A percentile compares a stretch with the other conserved stretches of the same genome.
Conservation (phyloP, 2,329 filamentous ascomycete species). For the Hymenoscyphus salicellus region DNA sequence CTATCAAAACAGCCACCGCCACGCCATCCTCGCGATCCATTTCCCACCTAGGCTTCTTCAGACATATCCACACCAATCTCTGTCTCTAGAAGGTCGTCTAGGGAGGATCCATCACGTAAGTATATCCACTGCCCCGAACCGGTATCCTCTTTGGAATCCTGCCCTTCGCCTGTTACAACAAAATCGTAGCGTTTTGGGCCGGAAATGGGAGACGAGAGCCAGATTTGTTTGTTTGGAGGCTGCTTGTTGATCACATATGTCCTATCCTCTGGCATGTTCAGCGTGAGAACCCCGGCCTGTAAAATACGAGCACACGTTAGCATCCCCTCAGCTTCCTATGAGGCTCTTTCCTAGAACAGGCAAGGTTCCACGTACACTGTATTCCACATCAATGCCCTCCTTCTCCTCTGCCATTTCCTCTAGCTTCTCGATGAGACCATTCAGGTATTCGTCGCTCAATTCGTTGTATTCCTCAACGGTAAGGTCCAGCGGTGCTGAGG, state of each 20-base stretch:
- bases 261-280: conserved; percentile 66
- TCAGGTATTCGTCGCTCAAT: conserved; percentile 72
- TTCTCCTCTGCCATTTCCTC: conserved; percentile 72
- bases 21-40: conserved; percentile 1
- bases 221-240: conserved; percentile 95
- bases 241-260: conserved; percentile 98
- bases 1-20: conserved; percentile 2
- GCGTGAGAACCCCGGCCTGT: conserved; percentile 81
- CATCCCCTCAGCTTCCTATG: background rate
- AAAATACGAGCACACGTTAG: conserved; percentile 8
- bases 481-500: conserved; percentile 60
- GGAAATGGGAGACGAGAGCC: conserved; percentile 86
- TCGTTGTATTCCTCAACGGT: conserved; percentile 72
- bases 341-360: background rate
- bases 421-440: conserved; percentile 53
- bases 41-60: conserved; percentile 11
- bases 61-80: conserved; percentile 66
- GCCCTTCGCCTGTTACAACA: conserved; percentile 69
- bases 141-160: conserved; percentile 76
- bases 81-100: conserved; percentile 68
- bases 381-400: conserved; percentile 84
- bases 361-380: conserved; percentile 59
- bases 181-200: conserved; percentile 95
- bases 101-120: conserved; percentile 71
- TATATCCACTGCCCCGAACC: conserved; percentile 81